phyloP scores from a whole-genome alignment of 2,329 filamentous ascomycete species.

The Penicillium sp. region DNA sequence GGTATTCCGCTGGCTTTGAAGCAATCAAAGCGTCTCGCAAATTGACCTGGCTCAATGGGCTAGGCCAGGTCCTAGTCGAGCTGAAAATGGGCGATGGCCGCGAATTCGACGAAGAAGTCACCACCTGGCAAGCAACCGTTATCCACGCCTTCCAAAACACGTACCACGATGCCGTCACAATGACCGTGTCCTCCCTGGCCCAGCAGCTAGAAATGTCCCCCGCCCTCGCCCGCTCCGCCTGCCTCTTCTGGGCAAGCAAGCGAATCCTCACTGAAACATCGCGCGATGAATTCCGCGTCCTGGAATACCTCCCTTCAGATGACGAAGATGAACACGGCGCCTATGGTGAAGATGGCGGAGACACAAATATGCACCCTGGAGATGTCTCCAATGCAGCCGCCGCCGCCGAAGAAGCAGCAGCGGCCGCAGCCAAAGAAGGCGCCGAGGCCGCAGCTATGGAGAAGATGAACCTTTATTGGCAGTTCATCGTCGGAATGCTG shows the following conservation, averaged over 20 bases:
- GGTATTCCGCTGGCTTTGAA: slow-evolving; percentile 76
- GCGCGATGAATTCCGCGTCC: slow-evolving; percentile 56
- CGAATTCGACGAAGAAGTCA: slow-evolving; percentile 66
- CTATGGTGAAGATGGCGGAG: slow-evolving; percentile 21
- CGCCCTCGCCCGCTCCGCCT: slow-evolving; percentile 59
- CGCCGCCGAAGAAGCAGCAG: slow-evolving; percentile 44
- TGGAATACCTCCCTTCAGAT: slow-evolving; percentile 53
- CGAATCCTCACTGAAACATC: slow-evolving; percentile 52
- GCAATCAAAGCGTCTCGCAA: slow-evolving; percentile 79
- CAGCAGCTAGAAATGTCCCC: slow-evolving; percentile 57
- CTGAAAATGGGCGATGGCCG: slow-evolving; percentile 77
- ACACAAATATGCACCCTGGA: slow-evolving; percentile 24
- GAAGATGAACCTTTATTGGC: slow-evolving; percentile 76
- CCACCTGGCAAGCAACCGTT: slow-evolving; percentile 85
- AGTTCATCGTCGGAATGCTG: slow-evolving; percentile 93
- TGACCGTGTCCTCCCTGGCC: slow-evolving; percentile 47
- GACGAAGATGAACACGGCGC: slow-evolving; percentile 25
- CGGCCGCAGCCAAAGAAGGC: slow-evolving; percentile 46
- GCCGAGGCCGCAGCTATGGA: slow-evolving; percentile 64
- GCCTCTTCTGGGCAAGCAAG: slow-evolving; percentile 65
- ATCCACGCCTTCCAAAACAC: slow-evolving; percentile 75
- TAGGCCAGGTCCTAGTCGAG: slow-evolving; percentile 78
- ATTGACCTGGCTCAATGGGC: slow-evolving; percentile 81
- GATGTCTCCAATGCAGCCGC: slow-evolving; percentile 37
- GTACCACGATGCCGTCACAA: slow-evolving; percentile 37